A percentile compares a stretch with the other conserved stretches of the same genome.
These are phyloP conservation scores for Didymella pomorum DNA, from an alignment of 2,329 filamentous ascomycete genomes.

Conservation along the genomic window DNA sequence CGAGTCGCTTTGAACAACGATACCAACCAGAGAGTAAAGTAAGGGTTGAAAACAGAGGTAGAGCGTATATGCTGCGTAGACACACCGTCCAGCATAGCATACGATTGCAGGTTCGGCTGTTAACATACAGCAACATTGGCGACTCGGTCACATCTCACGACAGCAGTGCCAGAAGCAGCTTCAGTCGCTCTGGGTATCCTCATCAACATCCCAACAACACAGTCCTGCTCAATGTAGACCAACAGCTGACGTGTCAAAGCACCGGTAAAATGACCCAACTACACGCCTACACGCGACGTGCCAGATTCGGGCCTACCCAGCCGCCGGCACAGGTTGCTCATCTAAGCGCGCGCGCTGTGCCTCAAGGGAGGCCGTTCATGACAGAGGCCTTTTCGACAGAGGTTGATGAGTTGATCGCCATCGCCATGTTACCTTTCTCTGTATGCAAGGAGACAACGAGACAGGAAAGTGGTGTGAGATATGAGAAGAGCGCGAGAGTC, in stretches of 20 bases:
- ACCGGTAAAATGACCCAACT: background rate
- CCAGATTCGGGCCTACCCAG: conserved; percentile 18
- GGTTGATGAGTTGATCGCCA: conserved; percentile 8
- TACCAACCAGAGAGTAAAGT: too few species aligned
- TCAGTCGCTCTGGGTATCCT: background rate
- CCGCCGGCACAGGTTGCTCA: conserved; percentile 22
- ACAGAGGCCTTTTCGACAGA: conserved; percentile 17
- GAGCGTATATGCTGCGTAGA: background rate
- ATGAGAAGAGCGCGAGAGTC: conserved; percentile 2
- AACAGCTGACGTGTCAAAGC: conserved; percentile 16
- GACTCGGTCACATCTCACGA: background rate
- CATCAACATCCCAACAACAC: background rate
- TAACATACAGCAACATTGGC: background rate
- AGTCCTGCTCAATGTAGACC: conserved; percentile 1
- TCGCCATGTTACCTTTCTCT: conserved; percentile 20
- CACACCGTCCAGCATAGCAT: background rate
- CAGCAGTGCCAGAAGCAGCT: background rate
- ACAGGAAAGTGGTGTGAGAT: conserved; percentile 2
- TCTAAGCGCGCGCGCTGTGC: conserved; percentile 18
- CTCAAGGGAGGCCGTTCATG: conserved; percentile 19
- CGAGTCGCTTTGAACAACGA: too few species aligned
- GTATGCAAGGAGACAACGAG: conserved; percentile 13
- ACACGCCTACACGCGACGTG: conserved; percentile 13
- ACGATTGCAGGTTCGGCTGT: background rate
- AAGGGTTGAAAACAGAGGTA: background rate